Conservation (phyloP, 441 rosid genomes). For the Gossypium davidsonii region DNA sequence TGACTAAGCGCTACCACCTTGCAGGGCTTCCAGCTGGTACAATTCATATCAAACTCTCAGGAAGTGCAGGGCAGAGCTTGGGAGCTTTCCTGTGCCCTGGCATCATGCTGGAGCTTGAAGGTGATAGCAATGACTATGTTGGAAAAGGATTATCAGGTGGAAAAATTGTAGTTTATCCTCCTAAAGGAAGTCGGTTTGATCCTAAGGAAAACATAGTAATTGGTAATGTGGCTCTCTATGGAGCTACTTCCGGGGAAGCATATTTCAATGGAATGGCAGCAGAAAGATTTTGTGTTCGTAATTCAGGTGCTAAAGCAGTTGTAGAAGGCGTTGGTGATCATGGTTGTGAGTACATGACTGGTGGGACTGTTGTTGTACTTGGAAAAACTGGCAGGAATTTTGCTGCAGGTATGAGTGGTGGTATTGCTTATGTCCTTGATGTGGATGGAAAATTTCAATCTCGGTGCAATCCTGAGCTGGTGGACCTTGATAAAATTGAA, state of each 20-base stretch:
- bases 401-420: conserved; percentile 99
- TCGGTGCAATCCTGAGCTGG: conserved; percentile 86
- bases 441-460: conserved; percentile 72
- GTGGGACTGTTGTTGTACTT: conserved; percentile 93
- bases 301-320: conserved; percentile 97
- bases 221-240: conserved; percentile 97
- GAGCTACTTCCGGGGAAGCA: conserved; percentile 91
- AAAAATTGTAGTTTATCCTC: conserved; percentile 92
- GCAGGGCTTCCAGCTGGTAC: conserved; percentile 92
- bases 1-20: conserved; percentile 77
- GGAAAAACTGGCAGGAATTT: conserved; percentile 99
- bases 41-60: conserved; percentile 75
- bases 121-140: conserved; percentile 96
- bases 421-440: conserved; percentile 91
- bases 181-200: conserved; percentile 80
- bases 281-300: conserved; percentile 97
- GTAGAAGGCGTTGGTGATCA: conserved; percentile 99
- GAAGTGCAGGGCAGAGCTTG: conserved; percentile 98
- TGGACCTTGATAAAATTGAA: conserved; percentile 94
- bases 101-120: conserved; percentile 86
- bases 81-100: conserved; percentile 99
- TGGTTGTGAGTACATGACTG: conserved; percentile 99
- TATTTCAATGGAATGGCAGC: conserved; percentile 99
- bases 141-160: conserved; percentile 99
- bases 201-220: conserved; percentile 98